A percentile compares a stretch with the other conserved stretches of the same genome.
Evolutionary conservation across 1,284 basidiomycete genomes (phyloP).

Genomic region (Apiotrichum sp.): DNA sequence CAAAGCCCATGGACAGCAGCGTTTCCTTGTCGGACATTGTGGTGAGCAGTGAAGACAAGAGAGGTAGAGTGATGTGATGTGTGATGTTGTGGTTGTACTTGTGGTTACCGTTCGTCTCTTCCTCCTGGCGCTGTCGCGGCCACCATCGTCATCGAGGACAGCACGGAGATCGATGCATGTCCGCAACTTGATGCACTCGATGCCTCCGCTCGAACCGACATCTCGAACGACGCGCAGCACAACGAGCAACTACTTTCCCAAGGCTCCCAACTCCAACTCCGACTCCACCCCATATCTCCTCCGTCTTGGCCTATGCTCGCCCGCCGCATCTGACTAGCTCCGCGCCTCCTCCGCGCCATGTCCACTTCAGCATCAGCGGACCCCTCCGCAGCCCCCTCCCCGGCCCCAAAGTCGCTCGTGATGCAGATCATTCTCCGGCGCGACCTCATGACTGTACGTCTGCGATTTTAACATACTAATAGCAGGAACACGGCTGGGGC

Average conservation of each 20-base stretch:
- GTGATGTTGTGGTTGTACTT: too few relatives aligned
- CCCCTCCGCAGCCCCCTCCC: neutral
- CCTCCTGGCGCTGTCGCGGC: too few relatives aligned
- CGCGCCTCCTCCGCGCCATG: neutral
- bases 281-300: too few relatives aligned
- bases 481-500: conserved; percentile 45
- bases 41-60: neutral
- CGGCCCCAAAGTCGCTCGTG: conserved; percentile 28
- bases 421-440: conserved; percentile 47
- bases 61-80: too few relatives aligned
- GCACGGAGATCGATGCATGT: neutral
- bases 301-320: too few relatives aligned
- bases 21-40: conserved; percentile 61
- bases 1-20: conserved; percentile 76
- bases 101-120: too few relatives aligned
- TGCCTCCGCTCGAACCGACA: too few relatives aligned
- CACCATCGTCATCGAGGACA: neutral
- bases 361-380: neutral
- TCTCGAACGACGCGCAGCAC: too few relatives aligned
- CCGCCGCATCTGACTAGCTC: too few relatives aligned
- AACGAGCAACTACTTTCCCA: too few relatives aligned
- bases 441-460: conserved; percentile 38
- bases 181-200: neutral
- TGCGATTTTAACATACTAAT: neutral
- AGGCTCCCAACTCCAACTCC: too few relatives aligned